phyloP scores from a whole-genome alignment of 1,284 basidiomycete genomes.

The Sanguinoderma infundibulare region DNA sequence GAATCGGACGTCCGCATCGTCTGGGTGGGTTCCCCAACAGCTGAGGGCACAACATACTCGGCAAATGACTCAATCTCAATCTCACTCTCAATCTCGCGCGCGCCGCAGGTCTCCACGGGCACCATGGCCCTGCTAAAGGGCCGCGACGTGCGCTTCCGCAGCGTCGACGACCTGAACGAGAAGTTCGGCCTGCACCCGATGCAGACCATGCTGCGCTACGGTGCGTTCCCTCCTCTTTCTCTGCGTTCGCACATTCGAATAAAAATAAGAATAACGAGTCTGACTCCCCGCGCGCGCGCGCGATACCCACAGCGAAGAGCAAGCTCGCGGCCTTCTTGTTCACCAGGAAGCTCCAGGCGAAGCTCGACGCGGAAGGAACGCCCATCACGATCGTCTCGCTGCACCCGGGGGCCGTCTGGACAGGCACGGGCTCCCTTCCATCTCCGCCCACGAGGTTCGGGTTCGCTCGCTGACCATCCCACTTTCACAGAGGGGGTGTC shows the following conservation, averaged over 20 bases:
- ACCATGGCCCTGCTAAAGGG: slow-evolving; percentile 21
- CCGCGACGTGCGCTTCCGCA: slow-evolving; percentile 36
- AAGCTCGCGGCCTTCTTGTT: slow-evolving; percentile 40
- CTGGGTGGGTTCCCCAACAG: slow-evolving; percentile 40
- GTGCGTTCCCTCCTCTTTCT: slow-evolving; percentile 6
- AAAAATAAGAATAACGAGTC: neutral
- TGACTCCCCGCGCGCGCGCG: too few relatives aligned
- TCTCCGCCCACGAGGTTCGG: too few relatives aligned
- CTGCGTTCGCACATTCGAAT: neutral
- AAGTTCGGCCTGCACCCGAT: slow-evolving; percentile 34
- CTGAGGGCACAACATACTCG: too few relatives aligned
- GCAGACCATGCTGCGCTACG: slow-evolving; percentile 40
- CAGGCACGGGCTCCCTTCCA: slow-evolving; percentile 33
- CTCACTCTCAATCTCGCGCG: slow-evolving; percentile 20
- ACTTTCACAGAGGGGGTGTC: slow-evolving; percentile 11
- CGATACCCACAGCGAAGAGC: slow-evolving; percentile 40
- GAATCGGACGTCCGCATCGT: slow-evolving; percentile 57
- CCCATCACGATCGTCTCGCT: slow-evolving; percentile 39
- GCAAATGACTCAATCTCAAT: neutral
- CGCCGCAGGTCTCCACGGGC: slow-evolving; percentile 23
- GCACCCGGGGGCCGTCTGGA: slow-evolving; percentile 48
- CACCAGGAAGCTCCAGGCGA: slow-evolving; percentile 36
- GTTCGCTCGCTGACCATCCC: neutral
- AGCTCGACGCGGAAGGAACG: slow-evolving; percentile 31
- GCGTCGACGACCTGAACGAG: slow-evolving; percentile 45